A percentile compares a stretch with the other conserved stretches of the same genome.
phyloP scores from a whole-genome alignment of 129 eudicot species.

The Helianthus tuberosus region DNA sequence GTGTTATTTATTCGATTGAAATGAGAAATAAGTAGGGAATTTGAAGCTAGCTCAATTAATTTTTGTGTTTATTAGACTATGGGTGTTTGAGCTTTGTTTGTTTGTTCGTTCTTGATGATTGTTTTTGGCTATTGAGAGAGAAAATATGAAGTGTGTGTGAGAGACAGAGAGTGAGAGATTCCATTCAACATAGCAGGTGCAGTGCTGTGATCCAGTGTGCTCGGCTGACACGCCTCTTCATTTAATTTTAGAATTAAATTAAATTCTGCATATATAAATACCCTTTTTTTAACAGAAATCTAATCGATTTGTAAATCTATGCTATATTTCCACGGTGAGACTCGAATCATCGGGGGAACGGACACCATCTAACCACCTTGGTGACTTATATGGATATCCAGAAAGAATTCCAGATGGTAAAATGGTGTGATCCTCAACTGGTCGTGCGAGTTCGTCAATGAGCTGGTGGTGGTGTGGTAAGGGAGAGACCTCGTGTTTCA shows the following conservation, averaged over 20 bases:
- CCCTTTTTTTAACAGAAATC: too few species aligned
- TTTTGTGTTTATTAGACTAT: conserved; percentile 20
- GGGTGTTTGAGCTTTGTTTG: conserved; percentile 29
- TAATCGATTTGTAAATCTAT: too few species aligned
- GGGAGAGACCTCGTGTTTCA: too few species aligned
- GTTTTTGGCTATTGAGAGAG: conserved; percentile 38
- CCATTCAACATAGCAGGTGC: conserved; percentile 55
- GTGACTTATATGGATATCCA: too few species aligned
- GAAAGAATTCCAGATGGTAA: too few species aligned
- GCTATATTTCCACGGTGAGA: too few species aligned
- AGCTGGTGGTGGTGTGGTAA: too few species aligned
- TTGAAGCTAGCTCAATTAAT: conserved; percentile 6
- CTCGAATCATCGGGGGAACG: too few species aligned
- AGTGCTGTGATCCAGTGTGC: conserved; percentile 63
- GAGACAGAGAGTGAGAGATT: conserved; percentile 41
- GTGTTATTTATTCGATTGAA: conserved; percentile 29
- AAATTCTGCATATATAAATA: background rate
- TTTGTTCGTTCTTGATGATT: conserved; percentile 26
- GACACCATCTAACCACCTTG: too few species aligned
- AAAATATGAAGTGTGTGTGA: background rate
- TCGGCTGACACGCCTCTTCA: conserved; percentile 53
- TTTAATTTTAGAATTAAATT: conserved; percentile 8
- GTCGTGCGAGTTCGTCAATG: too few species aligned
- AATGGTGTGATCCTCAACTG: too few species aligned
- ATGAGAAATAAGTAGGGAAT: conserved; percentile 12